phyloP scores from a whole-genome alignment of 2,329 filamentous ascomycete genomes.

The Moelleriella libera region DNA sequence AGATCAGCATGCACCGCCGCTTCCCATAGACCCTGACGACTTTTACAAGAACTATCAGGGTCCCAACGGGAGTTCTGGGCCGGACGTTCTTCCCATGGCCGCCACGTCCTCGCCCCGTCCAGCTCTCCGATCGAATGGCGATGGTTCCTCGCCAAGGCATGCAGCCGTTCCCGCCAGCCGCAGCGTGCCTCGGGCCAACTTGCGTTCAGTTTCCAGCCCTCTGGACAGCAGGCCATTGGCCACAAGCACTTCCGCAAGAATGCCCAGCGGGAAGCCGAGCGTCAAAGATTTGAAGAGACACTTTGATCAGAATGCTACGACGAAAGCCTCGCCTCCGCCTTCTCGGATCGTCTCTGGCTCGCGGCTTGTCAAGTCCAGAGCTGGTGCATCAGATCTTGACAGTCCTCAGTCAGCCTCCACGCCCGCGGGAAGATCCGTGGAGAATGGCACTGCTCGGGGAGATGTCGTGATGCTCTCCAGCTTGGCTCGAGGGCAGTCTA shows the following conservation, averaged over 20 bases:
- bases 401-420: conserved; percentile 1
- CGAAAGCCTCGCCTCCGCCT: not conserved
- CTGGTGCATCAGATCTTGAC: not conserved
- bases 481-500: conserved; percentile 27
- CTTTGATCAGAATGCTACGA: conserved; percentile 49
- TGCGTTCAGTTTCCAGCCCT: conserved; percentile 43
- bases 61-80: conserved; percentile 19
- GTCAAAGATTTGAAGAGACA: conserved; percentile 69
- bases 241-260: conserved; percentile 15
- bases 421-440: not conserved
- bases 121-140: conserved; percentile 33
- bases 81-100: conserved; percentile 20
- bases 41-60: conserved; percentile 38
- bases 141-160: conserved; percentile 33
- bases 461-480: conserved; percentile 8
- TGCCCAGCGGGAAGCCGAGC: conserved; percentile 39
- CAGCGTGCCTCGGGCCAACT: conserved; percentile 23
- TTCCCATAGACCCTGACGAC: conserved; percentile 36
- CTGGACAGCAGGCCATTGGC: conserved; percentile 26
- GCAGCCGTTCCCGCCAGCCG: conserved; percentile 25
- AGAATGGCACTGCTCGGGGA: not conserved
- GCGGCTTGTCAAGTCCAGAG: not conserved
- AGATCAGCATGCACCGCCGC: conserved; percentile 22
- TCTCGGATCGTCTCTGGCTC: not conserved
- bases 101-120: conserved; percentile 23